Conservation (phyloP, 2,329 filamentous ascomycete species). For the Nemania diffusa region DNA sequence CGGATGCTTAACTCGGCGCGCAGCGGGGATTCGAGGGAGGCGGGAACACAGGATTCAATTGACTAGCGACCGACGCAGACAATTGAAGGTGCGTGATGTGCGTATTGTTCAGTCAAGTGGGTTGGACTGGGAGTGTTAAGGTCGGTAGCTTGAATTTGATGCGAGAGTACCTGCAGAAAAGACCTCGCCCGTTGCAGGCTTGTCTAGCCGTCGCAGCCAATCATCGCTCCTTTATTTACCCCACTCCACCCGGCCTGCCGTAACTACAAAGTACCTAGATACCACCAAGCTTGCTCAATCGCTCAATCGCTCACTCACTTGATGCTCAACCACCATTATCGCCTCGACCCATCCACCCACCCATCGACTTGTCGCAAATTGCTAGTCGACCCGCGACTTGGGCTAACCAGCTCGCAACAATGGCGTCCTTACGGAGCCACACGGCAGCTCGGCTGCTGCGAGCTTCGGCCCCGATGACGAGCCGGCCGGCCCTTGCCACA, state of each 20-base stretch:
- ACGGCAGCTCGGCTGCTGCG: constrained; percentile 64
- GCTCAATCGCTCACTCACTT: constrained; percentile 4
- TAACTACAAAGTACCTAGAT: background rate
- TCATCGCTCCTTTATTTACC: constrained; percentile 46
- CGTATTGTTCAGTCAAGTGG: constrained; percentile 38
- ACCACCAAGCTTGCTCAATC: constrained; percentile 7
- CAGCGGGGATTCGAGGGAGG: constrained; percentile 42
- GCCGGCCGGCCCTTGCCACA: constrained; percentile 53
- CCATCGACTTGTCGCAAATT: constrained; percentile 15
- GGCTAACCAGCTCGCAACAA: constrained; percentile 24
- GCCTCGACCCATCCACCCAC: background rate
- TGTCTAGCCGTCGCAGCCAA: constrained; percentile 47
- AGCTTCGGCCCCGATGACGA: constrained; percentile 50
- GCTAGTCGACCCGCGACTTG: constrained; percentile 29
- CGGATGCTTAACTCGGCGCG: constrained; percentile 43
- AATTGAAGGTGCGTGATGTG: constrained; percentile 45
- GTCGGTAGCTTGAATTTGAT: constrained; percentile 36
- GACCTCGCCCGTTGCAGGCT: constrained; percentile 57
- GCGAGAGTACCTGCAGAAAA: constrained; percentile 54
- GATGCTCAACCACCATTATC: constrained; percentile 13
- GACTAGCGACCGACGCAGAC: constrained; percentile 47
- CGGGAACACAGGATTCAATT: constrained; percentile 50
- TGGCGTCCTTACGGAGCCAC: constrained; percentile 65
- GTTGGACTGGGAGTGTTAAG: constrained; percentile 35
- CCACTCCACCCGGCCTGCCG: constrained; percentile 26